Base-by-base conservation (phyloP, 257 asterid species). In the Orobanche coerulescens region DNA sequence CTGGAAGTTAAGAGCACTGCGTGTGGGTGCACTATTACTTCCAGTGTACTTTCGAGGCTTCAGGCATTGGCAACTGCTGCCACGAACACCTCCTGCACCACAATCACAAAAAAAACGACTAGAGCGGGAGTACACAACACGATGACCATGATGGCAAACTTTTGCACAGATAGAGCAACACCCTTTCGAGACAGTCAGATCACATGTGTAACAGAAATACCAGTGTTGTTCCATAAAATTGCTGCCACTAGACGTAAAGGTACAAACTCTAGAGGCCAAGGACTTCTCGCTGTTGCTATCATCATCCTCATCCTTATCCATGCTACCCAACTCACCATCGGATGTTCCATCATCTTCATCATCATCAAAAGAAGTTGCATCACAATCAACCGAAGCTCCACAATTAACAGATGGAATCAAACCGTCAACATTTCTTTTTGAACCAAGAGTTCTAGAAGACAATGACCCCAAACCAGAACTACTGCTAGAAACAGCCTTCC, bases 281-380 rank as follows among this genome's bases (percentile, higher is more conserved):
- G 90, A 85, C 78, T 82, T 82, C 76, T 93, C 99, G 74, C 84
- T 86, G 81, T 80, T 88, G 78, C 65, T 81, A 67, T 93, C 97
- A 54, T 93, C 99, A 15, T 93, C 99, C 13, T 93, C 98, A 64
- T 86, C 99, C 75, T 86, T 89, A 77, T 93, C 95, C 52, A 89
- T 72, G 81, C 97, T 85, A 67, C 96, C 99, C 20, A 82, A 75
- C 72, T 93, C 99, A 46, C 97, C 99, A 77, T 93, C 99, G 14
- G 99, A 93, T 67, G 99, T 93, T 62, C 96, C 99, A 71, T 93
- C 99, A 79, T 93, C 99, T 71, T 93, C 99, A 62, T 89, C 99
- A 56, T 93, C 99, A 62, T 93, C 99, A 30, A 81, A 80, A 40
- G 99, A 93, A 78, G 97, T 82, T 47, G 95, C 96, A 80, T 93